Conservation (phyloP, 2,329 filamentous ascomycete genomes). For the Apiospora aurea region DNA sequence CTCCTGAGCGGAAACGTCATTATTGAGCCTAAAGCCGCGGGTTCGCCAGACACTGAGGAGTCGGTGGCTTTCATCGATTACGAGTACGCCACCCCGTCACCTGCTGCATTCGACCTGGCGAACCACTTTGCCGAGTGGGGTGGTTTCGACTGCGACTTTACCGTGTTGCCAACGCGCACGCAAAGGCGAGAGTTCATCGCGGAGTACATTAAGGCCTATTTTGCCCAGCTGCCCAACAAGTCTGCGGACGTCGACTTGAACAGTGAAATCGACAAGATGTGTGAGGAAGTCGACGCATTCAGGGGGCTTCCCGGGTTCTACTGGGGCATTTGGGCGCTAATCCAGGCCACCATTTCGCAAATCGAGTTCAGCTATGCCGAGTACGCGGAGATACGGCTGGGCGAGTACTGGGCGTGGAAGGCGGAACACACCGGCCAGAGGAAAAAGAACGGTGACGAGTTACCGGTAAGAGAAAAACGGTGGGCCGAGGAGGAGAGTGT, state of each 20-base stretch:
- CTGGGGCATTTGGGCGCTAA: conserved; percentile 95
- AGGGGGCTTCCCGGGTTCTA: conserved; percentile 88
- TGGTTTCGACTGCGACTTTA: conserved; percentile 93
- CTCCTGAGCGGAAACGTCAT: conserved; percentile 97
- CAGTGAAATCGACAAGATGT: conserved; percentile 72
- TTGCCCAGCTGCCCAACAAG: conserved; percentile 54
- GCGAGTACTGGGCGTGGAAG: conserved; percentile 95
- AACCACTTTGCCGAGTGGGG: conserved; percentile 99
- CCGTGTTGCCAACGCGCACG: conserved; percentile 77
- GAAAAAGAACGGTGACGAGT: conserved; percentile 46
- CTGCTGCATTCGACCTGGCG: conserved; percentile 93
- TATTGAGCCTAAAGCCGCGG: conserved; percentile 63
- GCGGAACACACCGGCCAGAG: conserved; percentile 73
- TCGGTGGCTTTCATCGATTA: conserved; percentile 93
- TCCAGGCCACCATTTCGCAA: conserved; percentile 91
- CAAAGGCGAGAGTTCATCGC: conserved; percentile 82
- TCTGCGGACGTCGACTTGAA: conserved; percentile 43
- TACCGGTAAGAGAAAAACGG: conserved; percentile 75
- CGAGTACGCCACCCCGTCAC: conserved; percentile 94
- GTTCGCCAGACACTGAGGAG: conserved; percentile 46
- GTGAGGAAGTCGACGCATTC: conserved; percentile 84
- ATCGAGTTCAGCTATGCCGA: conserved; percentile 97
- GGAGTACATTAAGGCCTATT: conserved; percentile 83
- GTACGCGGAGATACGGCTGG: conserved; percentile 85
- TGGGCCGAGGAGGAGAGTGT: conserved; percentile 68